Percentiles rank a stretch among this genome's conserved stretches.
Conservation (phyloP, 2,329 filamentous ascomycete genomes). For the Ilyonectria destructans region DNA sequence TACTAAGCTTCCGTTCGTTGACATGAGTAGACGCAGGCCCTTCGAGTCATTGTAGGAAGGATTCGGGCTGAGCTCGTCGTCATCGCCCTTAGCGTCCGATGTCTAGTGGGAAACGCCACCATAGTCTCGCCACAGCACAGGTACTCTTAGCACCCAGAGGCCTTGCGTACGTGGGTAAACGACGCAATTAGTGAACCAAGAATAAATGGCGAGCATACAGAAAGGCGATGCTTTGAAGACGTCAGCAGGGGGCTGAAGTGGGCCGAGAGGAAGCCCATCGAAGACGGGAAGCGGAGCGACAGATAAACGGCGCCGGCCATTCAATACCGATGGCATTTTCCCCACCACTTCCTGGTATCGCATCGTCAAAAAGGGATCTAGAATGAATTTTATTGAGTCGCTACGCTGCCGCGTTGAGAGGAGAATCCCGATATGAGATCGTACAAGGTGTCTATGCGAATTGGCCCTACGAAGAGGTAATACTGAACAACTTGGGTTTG, state of each 20-base stretch:
- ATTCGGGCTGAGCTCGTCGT: background rate
- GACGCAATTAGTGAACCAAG: background rate
- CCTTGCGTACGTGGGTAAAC: background rate
- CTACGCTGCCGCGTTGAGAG: no score
- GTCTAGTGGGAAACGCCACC: background rate
- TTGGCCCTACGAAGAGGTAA: no score
- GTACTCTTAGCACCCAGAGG: no score
- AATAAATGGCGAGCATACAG: background rate
- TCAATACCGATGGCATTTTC: no score
- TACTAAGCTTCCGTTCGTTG: background rate
- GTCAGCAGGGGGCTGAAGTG: background rate
- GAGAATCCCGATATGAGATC: no score
- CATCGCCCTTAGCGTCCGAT: background rate
- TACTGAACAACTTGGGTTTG: no score
- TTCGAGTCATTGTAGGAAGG: background rate
- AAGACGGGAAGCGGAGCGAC: background rate
- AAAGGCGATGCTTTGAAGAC: background rate
- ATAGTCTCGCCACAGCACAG: background rate
- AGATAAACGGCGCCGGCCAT: background rate
- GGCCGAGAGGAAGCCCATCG: background rate
- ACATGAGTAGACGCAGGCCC: background rate
- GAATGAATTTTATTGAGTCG: no score
- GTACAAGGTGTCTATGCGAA: no score
- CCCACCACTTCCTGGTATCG: no score
- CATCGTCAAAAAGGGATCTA: no score